Evolutionary conservation across 345 rosid genomes (phyloP), one percentile per base, ranked within the genome.

Genomic region (Ceriops zippeliana): DNA sequence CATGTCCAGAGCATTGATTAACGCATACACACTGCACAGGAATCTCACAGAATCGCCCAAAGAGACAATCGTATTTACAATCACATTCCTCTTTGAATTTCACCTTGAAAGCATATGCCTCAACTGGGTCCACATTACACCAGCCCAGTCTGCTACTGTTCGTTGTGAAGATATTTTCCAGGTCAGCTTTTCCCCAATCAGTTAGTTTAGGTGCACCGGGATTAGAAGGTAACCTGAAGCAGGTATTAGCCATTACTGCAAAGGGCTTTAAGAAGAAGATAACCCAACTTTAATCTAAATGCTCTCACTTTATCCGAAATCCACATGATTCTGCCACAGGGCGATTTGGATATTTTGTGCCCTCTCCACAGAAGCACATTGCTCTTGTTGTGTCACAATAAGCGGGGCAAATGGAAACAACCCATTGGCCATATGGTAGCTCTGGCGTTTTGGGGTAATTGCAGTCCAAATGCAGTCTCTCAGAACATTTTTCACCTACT

Each of bases 281-380:
- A 69, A 7, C 68, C 17, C 21, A 59, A 32, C 51, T 31, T 46
- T 31, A 56, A 26, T 46, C 46, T 65, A 37, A 69, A 52, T 58
- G 62, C 49, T 68, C 90, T 86, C 83, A 87, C 99, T 78, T 85
- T 35, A 81, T 31, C 60, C 86, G 89, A 78, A 93, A 93, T 53
- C 98, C 97, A 73, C 97, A 93, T 31, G 87, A 69, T 83, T 93
- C 99, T 38, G 99, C 85, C 58, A 72, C 86, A 24, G 99, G 99
- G 62, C 99, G 95, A 71, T 87, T 86, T 61, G 99, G 99, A 79
- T 91, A 95, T 67, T 87, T 95, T 61, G 96, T 89, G 83, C 96
- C 96, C 84, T 88, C 96, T 76, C 97, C 99, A 82, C 99, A 91
- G 81, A 88, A 95, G 78, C 99, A 95, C 96, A 86, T 89, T 66